phyloP scores from a whole-genome alignment of 305 asterid genomes.

The Fraxinus latifolia region DNA sequence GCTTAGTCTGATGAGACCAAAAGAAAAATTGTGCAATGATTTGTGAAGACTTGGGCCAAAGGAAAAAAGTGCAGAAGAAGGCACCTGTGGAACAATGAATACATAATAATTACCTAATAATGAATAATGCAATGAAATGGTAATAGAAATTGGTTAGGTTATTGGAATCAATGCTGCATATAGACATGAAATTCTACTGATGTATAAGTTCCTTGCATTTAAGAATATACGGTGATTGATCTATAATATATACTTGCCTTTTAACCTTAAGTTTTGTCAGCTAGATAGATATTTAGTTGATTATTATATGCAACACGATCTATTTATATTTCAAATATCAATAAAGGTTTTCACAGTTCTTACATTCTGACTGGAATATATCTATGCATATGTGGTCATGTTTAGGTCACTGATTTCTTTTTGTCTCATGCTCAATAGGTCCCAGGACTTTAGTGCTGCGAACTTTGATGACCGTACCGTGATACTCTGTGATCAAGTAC shows the following conservation, averaged over 20 bases:
- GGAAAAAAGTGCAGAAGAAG: neutral
- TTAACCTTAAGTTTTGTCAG: neutral
- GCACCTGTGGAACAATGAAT: neutral
- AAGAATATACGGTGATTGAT: neutral
- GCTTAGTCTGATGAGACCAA: neutral
- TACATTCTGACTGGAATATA: conserved; percentile 7
- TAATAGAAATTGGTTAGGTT: neutral
- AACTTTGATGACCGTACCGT: conserved; percentile 87
- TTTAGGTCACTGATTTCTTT: neutral
- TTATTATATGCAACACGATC: neutral
- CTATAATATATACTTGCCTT: neutral
- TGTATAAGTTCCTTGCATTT: neutral
- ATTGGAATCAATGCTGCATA: neutral
- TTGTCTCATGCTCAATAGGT: conserved; percentile 44
- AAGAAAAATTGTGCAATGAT: neutral
- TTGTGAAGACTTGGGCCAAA: neutral
- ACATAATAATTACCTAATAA: neutral
- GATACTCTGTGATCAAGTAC: conserved; percentile 90
- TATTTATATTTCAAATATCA: neutral
- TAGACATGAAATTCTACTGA: neutral
- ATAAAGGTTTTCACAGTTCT: neutral
- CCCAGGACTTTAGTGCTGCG: conserved; percentile 87
- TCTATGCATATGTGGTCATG: neutral
- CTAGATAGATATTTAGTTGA: neutral
- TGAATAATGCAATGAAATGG: neutral